phyloP scores from a whole-genome alignment of 2,329 filamentous ascomycete genomes.

The Westerdykella ornata region DNA sequence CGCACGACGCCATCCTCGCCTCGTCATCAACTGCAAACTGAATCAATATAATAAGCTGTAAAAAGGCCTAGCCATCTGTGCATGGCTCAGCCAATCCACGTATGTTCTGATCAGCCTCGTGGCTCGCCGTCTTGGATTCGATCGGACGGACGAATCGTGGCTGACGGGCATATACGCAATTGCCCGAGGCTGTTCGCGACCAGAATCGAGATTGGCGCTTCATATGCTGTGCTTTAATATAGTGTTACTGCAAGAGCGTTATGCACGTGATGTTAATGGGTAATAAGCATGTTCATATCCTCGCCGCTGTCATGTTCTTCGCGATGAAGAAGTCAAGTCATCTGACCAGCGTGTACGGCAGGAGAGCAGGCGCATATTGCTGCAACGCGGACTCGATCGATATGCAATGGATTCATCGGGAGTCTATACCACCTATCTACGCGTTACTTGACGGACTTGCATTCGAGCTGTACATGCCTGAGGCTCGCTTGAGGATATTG shows the following conservation, averaged over 20 bases:
- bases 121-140: slow-evolving; percentile 7
- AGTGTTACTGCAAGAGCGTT: no score
- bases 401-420: background rate
- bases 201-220: no score
- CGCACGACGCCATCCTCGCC: no score
- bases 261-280: background rate
- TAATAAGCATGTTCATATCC: no score
- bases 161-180: slow-evolving; percentile 10
- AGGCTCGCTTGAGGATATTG: no score
- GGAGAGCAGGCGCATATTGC: background rate
- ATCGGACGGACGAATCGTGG: slow-evolving; percentile 7
- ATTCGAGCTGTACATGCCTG: background rate
- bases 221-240: no score
- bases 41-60: background rate
- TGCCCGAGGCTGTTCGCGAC: background rate
- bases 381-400: background rate
- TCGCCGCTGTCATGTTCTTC: background rate
- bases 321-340: no score
- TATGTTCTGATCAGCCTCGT: slow-evolving; percentile 10
- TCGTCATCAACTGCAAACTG: no score
- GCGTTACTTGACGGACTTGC: background rate
- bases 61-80: background rate
- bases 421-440: background rate
- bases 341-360: no score
- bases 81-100: slow-evolving; percentile 7